Evolutionary conservation across 371 early-diverging fungal species (phyloP), one percentile per base, ranked within the genome.

Genomic region (Mortierella sp.): DNA sequence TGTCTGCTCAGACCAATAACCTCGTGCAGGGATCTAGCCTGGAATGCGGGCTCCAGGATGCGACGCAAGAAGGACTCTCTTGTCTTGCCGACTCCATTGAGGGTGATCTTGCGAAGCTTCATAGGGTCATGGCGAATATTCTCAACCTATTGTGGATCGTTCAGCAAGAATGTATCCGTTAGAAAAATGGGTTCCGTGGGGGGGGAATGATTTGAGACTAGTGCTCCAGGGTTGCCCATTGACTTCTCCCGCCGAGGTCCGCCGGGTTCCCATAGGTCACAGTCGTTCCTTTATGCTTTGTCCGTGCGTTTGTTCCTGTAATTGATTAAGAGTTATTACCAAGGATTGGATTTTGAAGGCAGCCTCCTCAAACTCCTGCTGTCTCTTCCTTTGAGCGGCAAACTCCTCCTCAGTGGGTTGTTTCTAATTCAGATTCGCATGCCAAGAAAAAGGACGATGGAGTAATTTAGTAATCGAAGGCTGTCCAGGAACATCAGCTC

Each of bases 21-120:
- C 69, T 95, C 94, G 14, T 92, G 94, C 9, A 96, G 81, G 6
- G 94, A 94, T 70, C 87, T 87, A 21, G 96, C 81, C 54, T 86
- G 73, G 40, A 93, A 77, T 1, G 88, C 80, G 1, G 84, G 79
- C 28, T 79, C 72, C 1, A 90, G 88, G 48, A 89, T 91, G 28
- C 86, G 82, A 64, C 89, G 84, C 46, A 93, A 81, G 74, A 92
- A 93, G 0, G 77, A 75, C 11, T 89, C 88, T 43, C 92, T 89
- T 8, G 93, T 93, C 34, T 83, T 82, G 55, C 79, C 80, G 8
- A 89, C 76, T 19, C 91, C 92, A 10, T 89, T 78, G 28, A 93
- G 82, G 26, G 87, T 88, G 71, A 93, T 88, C 44, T 91, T 89
- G 82, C 91, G 91, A 54, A 92, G 70, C 78, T 75, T 85, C 89